Evolutionary conservation across 2,329 filamentous ascomycete species (phyloP).

Genomic region (Fusarium phyllophilum): DNA sequence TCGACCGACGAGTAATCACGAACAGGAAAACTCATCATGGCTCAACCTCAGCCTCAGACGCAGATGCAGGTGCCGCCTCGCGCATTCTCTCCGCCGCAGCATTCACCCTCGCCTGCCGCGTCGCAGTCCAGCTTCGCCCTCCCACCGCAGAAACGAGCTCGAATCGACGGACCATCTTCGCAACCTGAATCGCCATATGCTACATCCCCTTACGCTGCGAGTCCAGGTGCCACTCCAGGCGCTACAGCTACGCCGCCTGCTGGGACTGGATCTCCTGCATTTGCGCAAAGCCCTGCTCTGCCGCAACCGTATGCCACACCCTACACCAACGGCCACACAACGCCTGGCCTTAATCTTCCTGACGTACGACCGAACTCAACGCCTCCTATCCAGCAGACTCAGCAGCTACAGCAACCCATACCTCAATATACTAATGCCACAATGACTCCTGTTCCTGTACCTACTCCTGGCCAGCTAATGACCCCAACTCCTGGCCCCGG

Average conservation of each 20-base stretch:
- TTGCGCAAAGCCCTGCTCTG: slow-evolving; percentile 48
- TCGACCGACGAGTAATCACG: slow-evolving; percentile 9
- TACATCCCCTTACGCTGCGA: slow-evolving; percentile 61
- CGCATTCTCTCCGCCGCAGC: slow-evolving; percentile 71
- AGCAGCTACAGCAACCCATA: slow-evolving; percentile 39
- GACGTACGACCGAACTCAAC: slow-evolving; percentile 47
- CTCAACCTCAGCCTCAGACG: slow-evolving; percentile 64
- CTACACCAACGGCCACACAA: slow-evolving; percentile 53
- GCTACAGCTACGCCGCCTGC: slow-evolving; percentile 54
- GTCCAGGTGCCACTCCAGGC: slow-evolving; percentile 57
- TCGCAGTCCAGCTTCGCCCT: slow-evolving; percentile 64
- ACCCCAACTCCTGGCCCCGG: slow-evolving; percentile 44
- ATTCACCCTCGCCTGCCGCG: slow-evolving; percentile 68
- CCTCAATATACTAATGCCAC: slow-evolving; percentile 42
- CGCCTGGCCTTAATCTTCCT: slow-evolving; percentile 50
- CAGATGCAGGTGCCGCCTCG: slow-evolving; percentile 59
- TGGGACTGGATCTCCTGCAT: slow-evolving; percentile 51
- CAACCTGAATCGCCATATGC: slow-evolving; percentile 73
- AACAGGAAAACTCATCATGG: slow-evolving; percentile 54
- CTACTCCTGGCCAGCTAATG: slow-evolving; percentile 32
- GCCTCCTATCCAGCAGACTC: slow-evolving; percentile 48
- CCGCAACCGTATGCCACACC: slow-evolving; percentile 49
- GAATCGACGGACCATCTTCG: slow-evolving; percentile 71
- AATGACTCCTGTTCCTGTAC: slow-evolving; percentile 43
- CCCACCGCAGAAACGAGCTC: slow-evolving; percentile 74